Conservation (phyloP, 495 filamentous ascomycete species). For the Aspergillus sparsus region DNA sequence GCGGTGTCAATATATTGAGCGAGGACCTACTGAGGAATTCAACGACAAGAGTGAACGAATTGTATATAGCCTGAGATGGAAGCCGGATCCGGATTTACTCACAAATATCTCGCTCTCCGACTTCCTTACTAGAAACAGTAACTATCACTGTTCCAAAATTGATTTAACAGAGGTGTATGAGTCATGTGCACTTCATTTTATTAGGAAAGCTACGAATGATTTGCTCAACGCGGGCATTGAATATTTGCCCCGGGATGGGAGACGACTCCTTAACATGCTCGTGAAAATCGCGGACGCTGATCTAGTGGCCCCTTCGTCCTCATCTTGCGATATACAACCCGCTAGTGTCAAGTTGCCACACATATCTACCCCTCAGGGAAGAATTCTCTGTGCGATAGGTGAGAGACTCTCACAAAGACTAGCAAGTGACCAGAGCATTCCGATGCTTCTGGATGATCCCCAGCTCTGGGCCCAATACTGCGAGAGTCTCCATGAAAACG, state of each 20-base stretch:
- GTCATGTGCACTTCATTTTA: neutral
- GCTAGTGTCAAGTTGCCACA: neutral
- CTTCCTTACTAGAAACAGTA: constrained; percentile 7
- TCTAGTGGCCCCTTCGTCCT: neutral
- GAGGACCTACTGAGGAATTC: neutral
- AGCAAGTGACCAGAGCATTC: constrained; percentile 24
- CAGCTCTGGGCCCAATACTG: constrained; percentile 11
- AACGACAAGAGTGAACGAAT: constrained; percentile 5
- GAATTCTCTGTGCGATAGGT: neutral
- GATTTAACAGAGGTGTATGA: neutral
- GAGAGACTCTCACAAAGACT: constrained; percentile 17
- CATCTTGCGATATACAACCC: neutral
- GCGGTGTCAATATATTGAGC: constrained; percentile 22
- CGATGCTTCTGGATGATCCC: constrained; percentile 6
- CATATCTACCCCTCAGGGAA: neutral
- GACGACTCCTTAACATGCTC: neutral
- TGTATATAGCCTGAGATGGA: constrained; percentile 30
- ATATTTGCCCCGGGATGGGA: neutral
- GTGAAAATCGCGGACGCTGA: neutral
- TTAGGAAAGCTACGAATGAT: neutral
- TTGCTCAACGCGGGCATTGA: neutral
- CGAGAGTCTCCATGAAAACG: neutral
- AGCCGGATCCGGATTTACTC: constrained; percentile 19
- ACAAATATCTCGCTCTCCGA: neutral
- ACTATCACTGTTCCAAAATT: neutral